Base-by-base conservation (phyloP, 2,329 filamentous ascomycete species). In the Fusarium sacchari region DNA sequence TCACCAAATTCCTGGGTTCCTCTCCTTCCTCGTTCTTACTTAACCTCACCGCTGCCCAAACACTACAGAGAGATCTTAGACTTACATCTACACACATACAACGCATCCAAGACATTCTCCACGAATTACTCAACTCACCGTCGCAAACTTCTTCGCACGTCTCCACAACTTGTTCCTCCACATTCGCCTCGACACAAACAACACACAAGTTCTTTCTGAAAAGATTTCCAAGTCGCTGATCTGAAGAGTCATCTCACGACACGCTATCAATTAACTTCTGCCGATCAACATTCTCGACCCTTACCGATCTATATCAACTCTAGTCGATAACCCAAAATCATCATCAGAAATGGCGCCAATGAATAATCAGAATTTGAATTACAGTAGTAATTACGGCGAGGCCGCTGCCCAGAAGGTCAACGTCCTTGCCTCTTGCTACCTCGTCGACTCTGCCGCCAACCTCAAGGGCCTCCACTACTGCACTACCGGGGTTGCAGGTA, bases 401-500 rank as follows among this genome's bases (percentile, higher is more conserved):
- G 88, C 85, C 86, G 86, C 86, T 84, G 86, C 83, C 85, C 88
- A 88, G 79, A 86, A 87, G 83, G 88, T 90, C 86, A 93, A 93
- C 83, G 91, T 96, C 84, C 92, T 96, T 86, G 95, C 95, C 85
- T 95, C 92, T 83, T 97, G 94, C 89, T 98, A 97, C 86, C 87
- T 93, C 79, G 94, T 96, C 83, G 91, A 95, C 84, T 86, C 86
- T 80, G 88, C 91, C 78, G 88, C 91, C 83, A 88, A 87, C 81
- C 88, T 97, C 79, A 91, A 92, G 83, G 93, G 93, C 83, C 93
- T 96, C 86, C 95, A 97, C 88, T 97, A 97, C 91, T 97, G 93
- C 91, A 95, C 95, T 94, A 95, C 94, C 87, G 89, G 91, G 89
- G 92, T 90, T 86, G 89, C 92, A 89, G 93, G 91, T 92, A 88